Base-by-base conservation (phyloP, 2,329 filamentous ascomycete genomes). In the Didymella segeticola region DNA sequence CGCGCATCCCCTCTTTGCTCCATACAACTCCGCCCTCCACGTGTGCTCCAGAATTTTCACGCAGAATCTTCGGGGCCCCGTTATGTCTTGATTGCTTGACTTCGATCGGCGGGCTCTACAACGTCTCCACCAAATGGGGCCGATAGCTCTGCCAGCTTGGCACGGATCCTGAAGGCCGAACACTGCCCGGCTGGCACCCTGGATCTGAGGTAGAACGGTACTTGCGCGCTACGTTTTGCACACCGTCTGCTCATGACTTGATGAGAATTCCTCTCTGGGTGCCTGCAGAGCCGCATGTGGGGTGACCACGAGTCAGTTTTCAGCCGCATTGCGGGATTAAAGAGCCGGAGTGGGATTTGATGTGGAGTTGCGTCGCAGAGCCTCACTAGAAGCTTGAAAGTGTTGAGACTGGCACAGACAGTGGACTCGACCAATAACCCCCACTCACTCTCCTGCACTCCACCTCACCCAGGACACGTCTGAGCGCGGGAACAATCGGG, bases 331-430 rank as follows among this genome's bases (percentile, higher is more conserved):
- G 52, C 52, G 52, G 47, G 52, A 47, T 50, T 56, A 47, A 56
- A 46, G 51, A 56, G 47, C 26, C 20, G 52, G 46, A 47, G 52
- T 31, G 25, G 47, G 37, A 47, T 49, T 49, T 48, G 33, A 36
- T 54, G 52, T 56, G 52, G 52, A 55, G 52, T 41, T 49, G 36
- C 34, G 51, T 55, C 52, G 52, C 52, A 50, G 52, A 56, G 52
- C 52, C 52, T 50, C 52, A 56, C 37, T 50, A 47, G 47, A 56
- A 49, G 27, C 51, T 47, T 48, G 29, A 41, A 43, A 56, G 26
- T 56, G 52, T 56, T 56, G 52, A 50, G 52, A 27, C 45, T 48
- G 42, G 51, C 51, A 54, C 51, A 48, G 47, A 50, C 47, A 19
- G 52, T 47, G 45, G 41, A 56, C 29, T 33, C 36, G 12, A 38